Evolutionary conservation across 1,284 basidiomycete genomes (phyloP), one percentile per base, ranked within the genome.

Genomic region (Moesziomyces sp.): DNA sequence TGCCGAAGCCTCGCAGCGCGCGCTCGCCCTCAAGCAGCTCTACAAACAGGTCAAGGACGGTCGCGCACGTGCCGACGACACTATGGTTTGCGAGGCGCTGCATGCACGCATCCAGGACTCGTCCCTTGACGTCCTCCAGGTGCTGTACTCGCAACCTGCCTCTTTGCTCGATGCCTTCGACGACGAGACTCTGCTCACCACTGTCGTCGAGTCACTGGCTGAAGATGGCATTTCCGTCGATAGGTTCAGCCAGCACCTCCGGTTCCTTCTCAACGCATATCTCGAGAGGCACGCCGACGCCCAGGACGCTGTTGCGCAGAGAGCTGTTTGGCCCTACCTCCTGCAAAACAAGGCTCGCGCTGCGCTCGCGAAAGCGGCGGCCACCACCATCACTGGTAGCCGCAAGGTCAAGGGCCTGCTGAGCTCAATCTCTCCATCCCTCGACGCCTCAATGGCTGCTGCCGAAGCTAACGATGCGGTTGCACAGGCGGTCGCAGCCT

Each of bases 11-110:
- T 63, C 73, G 24, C 69, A 76, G 49, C 71, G 76, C 14, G 52
- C 53, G 3, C 53, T 79, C 11, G 71, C 80, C 0, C 67, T 82
- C 42, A 48, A 64, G 44, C 66, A 77, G 56, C 67, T 82, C 5
- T 47, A 74, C 33, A 51, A 53, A 42, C 67, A 75, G 13, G 61
- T 82, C 51, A 46, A 46, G 3, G 46, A 48, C 1, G 67, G 62
- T 9, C 52, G 62, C 9, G 56, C 74, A 10, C 51, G 58, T 11
- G 54, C 67, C 1, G 52, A 74, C 1, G 79, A 80, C 49, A 46
- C 76, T 14, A 73, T 81, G 52, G 79, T 80, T 16, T 57, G 61
- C 14, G 75, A 79, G 30, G 77, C 79, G 30, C 58, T 82, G n/a
- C 58, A 66, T 11, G 62, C 75, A 7, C 76, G 74, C 19, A 56